These are phyloP conservation scores for Thraustochytrium sp. DNA, from an alignment of 352 stramenopile genomes.

Conservation along the genomic window DNA sequence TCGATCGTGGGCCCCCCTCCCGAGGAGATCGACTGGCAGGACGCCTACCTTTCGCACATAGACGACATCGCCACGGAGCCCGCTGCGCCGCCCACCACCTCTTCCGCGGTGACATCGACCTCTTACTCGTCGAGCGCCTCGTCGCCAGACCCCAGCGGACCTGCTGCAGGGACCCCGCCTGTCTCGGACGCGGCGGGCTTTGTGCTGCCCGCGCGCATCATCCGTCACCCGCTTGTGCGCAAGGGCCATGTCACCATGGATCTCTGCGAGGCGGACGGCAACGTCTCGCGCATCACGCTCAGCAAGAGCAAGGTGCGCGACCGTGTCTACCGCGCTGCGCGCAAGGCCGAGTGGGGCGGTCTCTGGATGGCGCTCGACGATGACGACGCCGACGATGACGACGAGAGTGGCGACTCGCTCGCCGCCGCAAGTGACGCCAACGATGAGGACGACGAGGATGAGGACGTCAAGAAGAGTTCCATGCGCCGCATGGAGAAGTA, in stretches of 20 bases:
- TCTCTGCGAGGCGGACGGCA: not conserved
- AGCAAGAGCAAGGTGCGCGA: not conserved
- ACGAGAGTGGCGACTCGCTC: no score
- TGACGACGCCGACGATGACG: no score
- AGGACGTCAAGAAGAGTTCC: not conserved
- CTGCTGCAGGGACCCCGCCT: not conserved
- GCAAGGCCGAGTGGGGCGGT: not conserved
- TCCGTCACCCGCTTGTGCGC: not conserved
- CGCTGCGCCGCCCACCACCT: no score
- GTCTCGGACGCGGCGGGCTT: not conserved
- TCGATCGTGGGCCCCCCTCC: no score
- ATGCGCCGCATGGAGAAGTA: not conserved
- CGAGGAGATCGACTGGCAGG: no score
- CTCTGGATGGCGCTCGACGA: no score
- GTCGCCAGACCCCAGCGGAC: no score
- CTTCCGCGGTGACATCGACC: no score
- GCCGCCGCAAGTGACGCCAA: no score
- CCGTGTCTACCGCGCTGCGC: not conserved
- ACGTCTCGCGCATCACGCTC: not conserved
- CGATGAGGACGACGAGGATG: not conserved
- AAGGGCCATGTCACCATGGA: not conserved
- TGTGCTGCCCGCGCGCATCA: not conserved
- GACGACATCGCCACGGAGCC: no score
- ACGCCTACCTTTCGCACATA: no score
- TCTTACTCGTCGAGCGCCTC: no score